Evolutionary conservation across 306 rosid genomes (phyloP).

Genomic region (Amphicarpaea edgeworthii): DNA sequence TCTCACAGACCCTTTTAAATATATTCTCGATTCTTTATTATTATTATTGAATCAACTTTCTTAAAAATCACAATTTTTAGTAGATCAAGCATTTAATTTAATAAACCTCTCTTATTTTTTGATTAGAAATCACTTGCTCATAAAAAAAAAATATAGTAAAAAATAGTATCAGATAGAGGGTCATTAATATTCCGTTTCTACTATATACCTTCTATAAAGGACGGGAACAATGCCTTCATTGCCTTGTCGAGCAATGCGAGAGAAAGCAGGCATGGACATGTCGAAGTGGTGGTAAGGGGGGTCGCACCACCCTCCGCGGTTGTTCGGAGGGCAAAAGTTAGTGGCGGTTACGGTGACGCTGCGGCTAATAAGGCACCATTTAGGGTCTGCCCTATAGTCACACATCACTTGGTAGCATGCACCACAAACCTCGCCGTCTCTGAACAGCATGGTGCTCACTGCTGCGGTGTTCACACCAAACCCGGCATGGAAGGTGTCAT

Average conservation of each 20-base stretch:
- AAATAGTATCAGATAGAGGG: no score
- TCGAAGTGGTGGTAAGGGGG: slow-evolving; percentile 87
- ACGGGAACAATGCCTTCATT: slow-evolving; percentile 90
- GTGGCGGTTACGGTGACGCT: slow-evolving; percentile 68
- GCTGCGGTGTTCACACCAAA: slow-evolving; percentile 87
- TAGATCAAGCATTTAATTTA: no score
- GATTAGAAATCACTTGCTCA: no score
- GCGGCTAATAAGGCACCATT: slow-evolving; percentile 71
- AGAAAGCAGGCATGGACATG: slow-evolving; percentile 82
- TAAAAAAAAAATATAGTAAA: no score
- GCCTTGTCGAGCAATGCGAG: slow-evolving; percentile 76
- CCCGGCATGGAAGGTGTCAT: slow-evolving; percentile 71
- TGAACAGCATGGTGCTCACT: slow-evolving; percentile 68
- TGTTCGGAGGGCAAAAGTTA: slow-evolving; percentile 86
- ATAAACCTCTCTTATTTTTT: no score
- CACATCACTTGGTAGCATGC: slow-evolving; percentile 83
- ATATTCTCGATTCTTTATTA: no score
- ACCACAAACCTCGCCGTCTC: slow-evolving; percentile 80
- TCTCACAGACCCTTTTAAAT: no score
- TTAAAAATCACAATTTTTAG: no score
- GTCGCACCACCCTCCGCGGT: slow-evolving; percentile 88
- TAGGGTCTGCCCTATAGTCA: slow-evolving; percentile 65
- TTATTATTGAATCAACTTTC: no score
- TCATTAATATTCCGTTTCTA: no score
- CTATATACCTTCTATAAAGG: slow-evolving; percentile 64